Evolutionary conservation across 331 rosid species (phyloP).

Genomic region (Cydonia oblonga): DNA sequence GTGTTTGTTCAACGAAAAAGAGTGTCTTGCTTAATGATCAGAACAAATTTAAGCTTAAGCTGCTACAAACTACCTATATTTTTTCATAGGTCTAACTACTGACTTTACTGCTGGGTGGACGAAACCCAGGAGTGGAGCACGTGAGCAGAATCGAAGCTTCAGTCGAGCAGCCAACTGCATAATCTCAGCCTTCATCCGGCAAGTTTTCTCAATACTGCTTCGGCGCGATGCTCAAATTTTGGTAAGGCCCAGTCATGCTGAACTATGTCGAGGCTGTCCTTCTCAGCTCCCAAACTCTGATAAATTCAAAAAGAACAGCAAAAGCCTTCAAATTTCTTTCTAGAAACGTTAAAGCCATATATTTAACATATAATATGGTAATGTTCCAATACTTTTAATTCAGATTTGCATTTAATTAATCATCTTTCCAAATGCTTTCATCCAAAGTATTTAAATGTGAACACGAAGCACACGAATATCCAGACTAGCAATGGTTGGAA

Average conservation of each 20-base stretch:
- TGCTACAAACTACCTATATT: neutral
- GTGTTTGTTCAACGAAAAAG: neutral
- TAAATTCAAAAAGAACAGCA: neutral
- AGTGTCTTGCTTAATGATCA: neutral
- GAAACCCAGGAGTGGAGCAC: neutral
- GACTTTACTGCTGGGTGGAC: neutral
- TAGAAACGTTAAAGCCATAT: neutral
- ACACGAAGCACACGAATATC: neutral
- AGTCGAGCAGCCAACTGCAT: neutral
- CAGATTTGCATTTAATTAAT: neutral
- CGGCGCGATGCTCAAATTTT: constrained; percentile 64
- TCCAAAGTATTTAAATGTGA: neutral
- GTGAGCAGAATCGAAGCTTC: neutral
- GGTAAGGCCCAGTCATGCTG: constrained; percentile 93
- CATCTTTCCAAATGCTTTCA: neutral
- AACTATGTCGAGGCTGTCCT: constrained; percentile 87
- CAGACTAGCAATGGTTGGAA: neutral
- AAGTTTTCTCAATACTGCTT: constrained; percentile 46
- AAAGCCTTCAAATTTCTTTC: neutral
- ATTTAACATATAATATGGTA: neutral
- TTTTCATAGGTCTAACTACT: neutral
- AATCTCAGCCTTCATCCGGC: constrained; percentile 23
- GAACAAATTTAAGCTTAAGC: neutral
- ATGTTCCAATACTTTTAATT: neutral
- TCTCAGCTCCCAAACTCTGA: constrained; percentile 89